Evolutionary conservation across 441 rosid genomes (phyloP).

Genomic region (Populus hybrid): DNA sequence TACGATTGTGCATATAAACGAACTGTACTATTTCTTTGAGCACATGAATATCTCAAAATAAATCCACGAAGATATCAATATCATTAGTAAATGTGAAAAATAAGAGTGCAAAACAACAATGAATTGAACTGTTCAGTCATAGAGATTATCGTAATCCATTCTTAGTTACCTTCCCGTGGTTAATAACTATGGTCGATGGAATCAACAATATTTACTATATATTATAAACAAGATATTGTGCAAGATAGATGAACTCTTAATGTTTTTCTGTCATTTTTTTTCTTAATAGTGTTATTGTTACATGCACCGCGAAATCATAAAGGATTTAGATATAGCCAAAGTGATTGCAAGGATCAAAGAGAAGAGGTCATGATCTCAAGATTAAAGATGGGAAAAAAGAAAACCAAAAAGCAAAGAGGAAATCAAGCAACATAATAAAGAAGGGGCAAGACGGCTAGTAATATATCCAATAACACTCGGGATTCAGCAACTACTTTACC

Average conservation of each 20-base stretch:
- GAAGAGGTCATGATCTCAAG: slow-evolving; percentile 12
- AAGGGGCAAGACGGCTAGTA: slow-evolving; percentile 1
- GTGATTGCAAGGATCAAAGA: slow-evolving; percentile 24
- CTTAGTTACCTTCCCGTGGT: not conserved
- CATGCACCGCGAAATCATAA: slow-evolving; percentile 28
- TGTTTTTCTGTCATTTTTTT: slow-evolving; percentile 13
- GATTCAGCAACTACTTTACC: slow-evolving; percentile 40
- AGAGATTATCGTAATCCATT: slow-evolving; percentile 5
- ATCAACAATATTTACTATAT: slow-evolving; percentile 1
- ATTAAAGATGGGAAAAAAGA: slow-evolving; percentile 12
- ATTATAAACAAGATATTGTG: not conserved
- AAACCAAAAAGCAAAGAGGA: slow-evolving; percentile 6
- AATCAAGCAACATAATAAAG: slow-evolving; percentile 18
- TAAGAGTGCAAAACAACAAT: not conserved
- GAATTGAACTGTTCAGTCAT: not conserved
- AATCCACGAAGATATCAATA: not conserved
- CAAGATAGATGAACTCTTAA: slow-evolving; percentile 6
- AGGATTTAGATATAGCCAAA: slow-evolving; percentile 18
- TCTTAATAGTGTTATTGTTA: slow-evolving; percentile 18
- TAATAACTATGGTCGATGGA: slow-evolving; percentile 11
- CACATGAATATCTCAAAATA: not conserved
- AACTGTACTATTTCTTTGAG: not conserved
- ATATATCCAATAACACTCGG: slow-evolving; percentile 6
- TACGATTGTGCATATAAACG: not conserved
- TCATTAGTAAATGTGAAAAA: not conserved